Evolutionary conservation across 2,329 filamentous ascomycete genomes (phyloP), one percentile per base, ranked within the genome.

Genomic region (Colletotrichum sp.): DNA sequence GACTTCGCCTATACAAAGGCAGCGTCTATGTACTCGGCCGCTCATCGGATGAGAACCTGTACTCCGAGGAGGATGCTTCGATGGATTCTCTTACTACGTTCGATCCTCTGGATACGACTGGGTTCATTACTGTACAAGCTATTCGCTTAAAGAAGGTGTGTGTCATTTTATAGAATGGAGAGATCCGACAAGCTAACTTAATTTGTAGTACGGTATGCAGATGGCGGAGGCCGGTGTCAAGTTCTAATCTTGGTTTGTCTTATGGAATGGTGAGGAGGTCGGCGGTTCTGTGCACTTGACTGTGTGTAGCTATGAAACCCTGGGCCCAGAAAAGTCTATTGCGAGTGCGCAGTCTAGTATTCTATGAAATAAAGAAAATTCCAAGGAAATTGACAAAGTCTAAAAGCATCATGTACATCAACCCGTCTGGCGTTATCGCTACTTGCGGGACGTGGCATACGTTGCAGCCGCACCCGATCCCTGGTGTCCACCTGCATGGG

Each of bases 11-110:
- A 24, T 86, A 86, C 81, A 86, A 86, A 81, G 85, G 88, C 70
- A 81, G 81, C 73, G 85, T 84, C 4, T 87, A 87, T 79, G 84
- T 88, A 26, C 80, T 89, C 18, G 85, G 85, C 75, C 86, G 89
- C 61, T 86, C 82, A 75, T 86, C 84, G 76, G 81, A 86, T 73
- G 82, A 84, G 55, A 90, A 90, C 81, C 85, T 91, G 7, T 91
- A 91, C 84, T 85, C 82, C 14, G 85, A 87, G 80, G 82, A 87
- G 59, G 84, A 90, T 75, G 84, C 86, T 2, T 86, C 82, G 71
- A 91, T 91, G 89, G 88, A 89, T 80, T 83, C 84, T 16, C 86
- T 89, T 5, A 84, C 86, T 28, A 83, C 82, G 48, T 88, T 88
- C 81, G 80, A 76, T 66, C 85, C 85, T 61, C 77, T 80, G 70